A percentile compares a stretch with the other conserved stretches of the same genome.
These are phyloP conservation scores for Termitomyces sp. DNA, from an alignment of 768 basidiomycete species.

Conservation along the genomic window DNA sequence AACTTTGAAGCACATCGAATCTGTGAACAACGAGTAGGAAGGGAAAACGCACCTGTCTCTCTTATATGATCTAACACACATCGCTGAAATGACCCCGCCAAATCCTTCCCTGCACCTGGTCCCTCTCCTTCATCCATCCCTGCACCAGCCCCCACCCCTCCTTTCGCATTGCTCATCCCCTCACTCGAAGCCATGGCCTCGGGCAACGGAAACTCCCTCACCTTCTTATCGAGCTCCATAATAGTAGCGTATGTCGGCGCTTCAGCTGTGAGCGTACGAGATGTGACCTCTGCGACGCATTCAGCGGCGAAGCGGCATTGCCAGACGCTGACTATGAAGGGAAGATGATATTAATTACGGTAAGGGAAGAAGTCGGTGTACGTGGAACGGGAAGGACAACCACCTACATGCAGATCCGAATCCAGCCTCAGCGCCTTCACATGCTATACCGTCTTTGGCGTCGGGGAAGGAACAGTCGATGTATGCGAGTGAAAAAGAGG, in stretches of 20 bases:
- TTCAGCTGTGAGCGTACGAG: constrained; percentile 60
- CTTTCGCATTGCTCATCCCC: neutral
- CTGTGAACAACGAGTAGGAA: neutral
- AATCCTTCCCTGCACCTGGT: constrained; percentile 16
- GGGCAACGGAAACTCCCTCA: constrained; percentile 50
- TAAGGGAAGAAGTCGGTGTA: neutral
- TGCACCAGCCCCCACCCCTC: too few relatives aligned
- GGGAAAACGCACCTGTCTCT: constrained; percentile 35
- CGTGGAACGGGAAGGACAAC: neutral
- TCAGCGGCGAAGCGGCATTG: constrained; percentile 61
- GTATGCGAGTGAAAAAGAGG: constrained; percentile 61
- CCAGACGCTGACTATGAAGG: constrained; percentile 52
- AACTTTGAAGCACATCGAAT: constrained; percentile 27
- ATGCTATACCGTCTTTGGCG: constrained; percentile 23
- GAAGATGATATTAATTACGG: neutral
- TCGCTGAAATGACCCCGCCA: constrained; percentile 38
- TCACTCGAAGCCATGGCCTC: constrained; percentile 7
- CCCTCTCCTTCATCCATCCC: neutral
- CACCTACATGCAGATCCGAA: constrained; percentile 33
- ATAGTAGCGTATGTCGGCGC: constrained; percentile 61
- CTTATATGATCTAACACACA: constrained; percentile 47
- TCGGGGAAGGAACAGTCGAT: constrained; percentile 65
- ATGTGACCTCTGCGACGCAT: constrained; percentile 60
- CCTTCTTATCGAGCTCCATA: constrained; percentile 64
- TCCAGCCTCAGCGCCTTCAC: constrained; percentile 22